phyloP scores from a whole-genome alignment of 2,329 filamentous ascomycete species.

The Talaromyces rugulosus region DNA sequence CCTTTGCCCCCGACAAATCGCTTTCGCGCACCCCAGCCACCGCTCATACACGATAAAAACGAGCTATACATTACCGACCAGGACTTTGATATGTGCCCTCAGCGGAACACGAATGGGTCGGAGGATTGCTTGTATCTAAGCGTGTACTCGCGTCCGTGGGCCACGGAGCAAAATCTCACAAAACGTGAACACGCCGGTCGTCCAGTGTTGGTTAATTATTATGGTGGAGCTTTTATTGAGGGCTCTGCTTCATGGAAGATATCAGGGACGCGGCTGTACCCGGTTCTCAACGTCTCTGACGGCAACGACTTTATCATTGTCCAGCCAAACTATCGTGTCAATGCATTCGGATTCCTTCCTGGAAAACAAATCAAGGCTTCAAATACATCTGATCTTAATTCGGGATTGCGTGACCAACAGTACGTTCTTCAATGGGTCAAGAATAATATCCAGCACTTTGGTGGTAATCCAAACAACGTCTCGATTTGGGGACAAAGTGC shows the following conservation, averaged over 20 bases:
- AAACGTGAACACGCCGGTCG: conserved; percentile 39
- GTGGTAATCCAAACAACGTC: conserved; percentile 24
- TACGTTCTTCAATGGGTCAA: conserved; percentile 21
- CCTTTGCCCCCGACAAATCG: conserved; percentile 52
- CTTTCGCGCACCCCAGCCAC: conserved; percentile 59
- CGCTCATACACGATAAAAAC: conserved; percentile 39
- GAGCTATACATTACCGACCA: conserved; percentile 54
- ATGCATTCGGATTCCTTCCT: conserved; percentile 21
- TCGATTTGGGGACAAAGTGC: conserved; percentile 24
- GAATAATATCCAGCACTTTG: conserved; percentile 25
- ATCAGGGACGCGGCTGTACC: conserved; percentile 25
- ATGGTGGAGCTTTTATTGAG: conserved; percentile 59
- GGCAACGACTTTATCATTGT: conserved; percentile 12
- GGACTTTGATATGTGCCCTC: conserved; percentile 55
- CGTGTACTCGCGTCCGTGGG: conserved; percentile 33
- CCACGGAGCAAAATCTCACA: conserved; percentile 13
- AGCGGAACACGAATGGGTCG: conserved; percentile 44
- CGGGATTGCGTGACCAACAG: conserved; percentile 17
- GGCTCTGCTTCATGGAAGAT: conserved; percentile 56
- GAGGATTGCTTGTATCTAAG: conserved; percentile 41
- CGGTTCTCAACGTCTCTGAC: background rate
- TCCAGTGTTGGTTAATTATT: conserved; percentile 60
- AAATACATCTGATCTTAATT: conserved; percentile 8
- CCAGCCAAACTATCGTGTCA: conserved; percentile 21
- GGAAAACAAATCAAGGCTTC: conserved; percentile 4